Base-by-base conservation (phyloP, 345 rosid genomes). In the Trapa incisa region DNA sequence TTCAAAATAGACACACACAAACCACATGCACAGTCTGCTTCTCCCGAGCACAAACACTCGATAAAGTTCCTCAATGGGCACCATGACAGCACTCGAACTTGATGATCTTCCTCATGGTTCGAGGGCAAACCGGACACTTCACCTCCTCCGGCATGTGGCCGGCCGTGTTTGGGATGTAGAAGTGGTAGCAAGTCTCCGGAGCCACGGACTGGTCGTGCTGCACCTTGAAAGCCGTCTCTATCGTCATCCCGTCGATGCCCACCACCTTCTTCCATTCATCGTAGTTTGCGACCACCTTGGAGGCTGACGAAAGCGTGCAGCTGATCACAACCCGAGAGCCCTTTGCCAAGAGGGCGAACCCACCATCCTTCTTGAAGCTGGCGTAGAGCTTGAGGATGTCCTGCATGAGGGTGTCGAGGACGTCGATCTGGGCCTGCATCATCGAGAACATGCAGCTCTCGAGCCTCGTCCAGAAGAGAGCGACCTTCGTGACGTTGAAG, bases 51-150 rank as follows among this genome's bases (percentile, higher is more conserved):
- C 13, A 45, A 11, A 54, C 60, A 54, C 60, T 6, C 60, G n/a
- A 5, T n/a, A 1, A n/a, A 22, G 29, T 22, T n/a, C 8, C 60
- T 58, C 63, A 60, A 60, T 61, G 71, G 38, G 58, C 71, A 22
- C 71, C 73, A 42, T 70, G 73, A 64, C 73, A 64, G 39, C 73
- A 70, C 47, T 50, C 63, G 22, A 64, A 70, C 63, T 64, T 70
- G 52, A 64, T 53, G 11, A 64, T 41, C 52, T 53, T 70, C 68
- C 47, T 54, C 73, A 70, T 70, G 37, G 29, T 13, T 29, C 68
- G 67, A 7, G 67, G 63, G 33, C 73, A 70, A 9, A 52, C 54
- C 10, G 73, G 73, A 29, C 64, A 70, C 2, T 64, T 64, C 47
- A 64, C 62, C 17, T 64, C 17, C 65, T 68, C 68, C 0, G 68